A percentile compares a stretch with the other conserved stretches of the same genome.
Conservation (phyloP, 495 filamentous ascomycete species). For the Penicillium ucsense region DNA sequence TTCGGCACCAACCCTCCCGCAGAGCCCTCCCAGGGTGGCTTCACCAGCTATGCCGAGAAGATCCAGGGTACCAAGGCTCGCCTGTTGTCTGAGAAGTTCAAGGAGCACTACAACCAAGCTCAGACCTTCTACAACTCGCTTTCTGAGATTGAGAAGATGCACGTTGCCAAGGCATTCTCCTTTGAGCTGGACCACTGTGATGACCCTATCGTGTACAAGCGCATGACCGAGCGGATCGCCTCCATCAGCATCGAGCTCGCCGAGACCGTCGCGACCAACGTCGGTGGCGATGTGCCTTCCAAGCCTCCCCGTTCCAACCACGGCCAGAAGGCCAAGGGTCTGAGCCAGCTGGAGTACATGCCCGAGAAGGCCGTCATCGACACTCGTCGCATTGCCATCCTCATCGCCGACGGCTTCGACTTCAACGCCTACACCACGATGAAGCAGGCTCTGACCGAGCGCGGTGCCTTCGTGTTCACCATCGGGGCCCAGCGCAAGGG, state of each 20-base stretch:
- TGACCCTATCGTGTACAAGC: conserved; percentile 68
- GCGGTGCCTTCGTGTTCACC: conserved; percentile 58
- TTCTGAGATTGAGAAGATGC: conserved; percentile 56
- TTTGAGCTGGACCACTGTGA: conserved; percentile 92
- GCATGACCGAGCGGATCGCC: conserved; percentile 57
- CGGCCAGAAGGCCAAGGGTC: conserved; percentile 50
- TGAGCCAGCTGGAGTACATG: conserved; percentile 62
- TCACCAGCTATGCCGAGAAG: conserved; percentile 57
- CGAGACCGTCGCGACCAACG: conserved; percentile 55
- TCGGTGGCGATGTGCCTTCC: conserved; percentile 53
- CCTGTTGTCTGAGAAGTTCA: conserved; percentile 65
- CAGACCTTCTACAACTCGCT: conserved; percentile 75
- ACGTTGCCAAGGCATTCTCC: conserved; percentile 58
- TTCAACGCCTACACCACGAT: conserved; percentile 51
- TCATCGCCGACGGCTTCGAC: conserved; percentile 78
- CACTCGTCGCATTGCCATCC: conserved; percentile 64
- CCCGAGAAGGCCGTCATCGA: conserved; percentile 55
- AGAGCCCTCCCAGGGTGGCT: conserved; percentile 48
- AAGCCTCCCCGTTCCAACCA: conserved; percentile 49
- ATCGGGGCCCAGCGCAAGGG: conserved; percentile 50
- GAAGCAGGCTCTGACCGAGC: conserved; percentile 49
- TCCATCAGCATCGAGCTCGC: conserved; percentile 69
- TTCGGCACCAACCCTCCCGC: conserved; percentile 56
- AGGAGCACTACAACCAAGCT: conserved; percentile 59
- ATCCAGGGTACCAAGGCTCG: conserved; percentile 61